phyloP scores from a whole-genome alignment of 768 basidiomycete species.

The Botryobasidium botryosum region DNA sequence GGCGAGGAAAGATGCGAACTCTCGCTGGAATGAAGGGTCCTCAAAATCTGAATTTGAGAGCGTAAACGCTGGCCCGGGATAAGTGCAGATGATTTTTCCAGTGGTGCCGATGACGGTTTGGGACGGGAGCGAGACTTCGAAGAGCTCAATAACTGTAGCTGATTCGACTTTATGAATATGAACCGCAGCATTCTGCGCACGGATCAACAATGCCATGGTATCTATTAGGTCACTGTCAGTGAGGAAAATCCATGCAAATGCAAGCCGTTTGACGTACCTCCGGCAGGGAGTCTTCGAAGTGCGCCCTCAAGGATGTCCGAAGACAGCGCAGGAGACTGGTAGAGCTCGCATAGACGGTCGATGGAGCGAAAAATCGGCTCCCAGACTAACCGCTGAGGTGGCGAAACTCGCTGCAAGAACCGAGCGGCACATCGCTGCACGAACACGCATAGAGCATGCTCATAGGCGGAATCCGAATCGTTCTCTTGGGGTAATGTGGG shows the following conservation, averaged over 20 bases:
- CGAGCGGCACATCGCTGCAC: not conserved
- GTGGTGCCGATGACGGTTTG: conserved; percentile 22
- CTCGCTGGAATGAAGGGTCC: conserved; percentile 18
- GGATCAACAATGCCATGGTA: conserved; percentile 23
- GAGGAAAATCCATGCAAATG: too few relatives aligned
- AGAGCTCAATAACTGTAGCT: conserved; percentile 26
- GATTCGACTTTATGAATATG: conserved; percentile 13
- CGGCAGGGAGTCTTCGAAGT: too few relatives aligned
- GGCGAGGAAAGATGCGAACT: conserved; percentile 26
- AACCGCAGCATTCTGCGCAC: conserved; percentile 32
- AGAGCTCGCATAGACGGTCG: not conserved
- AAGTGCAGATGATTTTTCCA: conserved; percentile 24
- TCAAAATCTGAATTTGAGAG: too few relatives aligned
- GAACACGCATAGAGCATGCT: too few relatives aligned
- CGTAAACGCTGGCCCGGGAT: conserved; percentile 9
- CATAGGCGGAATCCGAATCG: not conserved
- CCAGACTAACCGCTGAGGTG: not conserved
- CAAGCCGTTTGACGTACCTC: too few relatives aligned
- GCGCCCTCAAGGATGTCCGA: too few relatives aligned
- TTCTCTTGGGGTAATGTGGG: not conserved
- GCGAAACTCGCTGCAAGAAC: not conserved
- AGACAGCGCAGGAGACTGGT: not conserved
- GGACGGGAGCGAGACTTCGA: too few relatives aligned
- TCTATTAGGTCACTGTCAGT: too few relatives aligned
- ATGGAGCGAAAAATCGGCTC: not conserved